Evolutionary conservation across 805 yeast genomes (phyloP).

Genomic region (Yamadazyma endophytica): DNA sequence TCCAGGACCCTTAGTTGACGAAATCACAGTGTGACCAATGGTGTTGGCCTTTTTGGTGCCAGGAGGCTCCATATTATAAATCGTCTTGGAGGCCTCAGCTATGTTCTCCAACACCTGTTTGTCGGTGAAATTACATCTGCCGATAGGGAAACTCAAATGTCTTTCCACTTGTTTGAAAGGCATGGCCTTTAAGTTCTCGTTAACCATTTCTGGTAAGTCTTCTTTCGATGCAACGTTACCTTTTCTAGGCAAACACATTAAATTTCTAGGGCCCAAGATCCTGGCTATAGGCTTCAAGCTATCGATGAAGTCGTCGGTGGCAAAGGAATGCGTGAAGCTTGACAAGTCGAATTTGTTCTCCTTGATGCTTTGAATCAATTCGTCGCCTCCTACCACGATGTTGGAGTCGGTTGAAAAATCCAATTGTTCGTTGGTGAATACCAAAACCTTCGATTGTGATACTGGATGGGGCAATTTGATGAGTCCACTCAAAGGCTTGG

Average conservation of each 20-base stretch:
- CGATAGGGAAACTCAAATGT: slow-evolving; percentile 64
- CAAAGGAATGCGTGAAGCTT: slow-evolving; percentile 68
- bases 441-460: slow-evolving; percentile 59
- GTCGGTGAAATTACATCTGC: slow-evolving; percentile 74
- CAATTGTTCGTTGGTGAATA: slow-evolving; percentile 62
- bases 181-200: slow-evolving; percentile 57
- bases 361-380: slow-evolving; percentile 59
- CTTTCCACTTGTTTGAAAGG: slow-evolving; percentile 74
- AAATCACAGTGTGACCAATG: slow-evolving; percentile 64
- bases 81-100: slow-evolving; percentile 59
- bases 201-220: slow-evolving; percentile 54
- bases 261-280: slow-evolving; percentile 79
- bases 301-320: slow-evolving; percentile 77
- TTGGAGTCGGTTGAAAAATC: slow-evolving; percentile 46
- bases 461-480: slow-evolving; percentile 71
- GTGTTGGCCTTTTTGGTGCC: slow-evolving; percentile 65
- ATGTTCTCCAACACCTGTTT: slow-evolving; percentile 70
- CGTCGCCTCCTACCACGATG: slow-evolving; percentile 64
- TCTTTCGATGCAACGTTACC: slow-evolving; percentile 67
- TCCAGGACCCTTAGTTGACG: slow-evolving; percentile 77
- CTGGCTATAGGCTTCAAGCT: slow-evolving; percentile 68
- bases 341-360: slow-evolving; percentile 46
- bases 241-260: slow-evolving; percentile 82
- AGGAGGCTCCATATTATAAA: slow-evolving; percentile 51
- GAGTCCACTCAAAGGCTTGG: slow-evolving; percentile 68